Evolutionary conservation across 2,329 filamentous ascomycete genomes (phyloP).

Genomic region (Neocucurbitaria cava): DNA sequence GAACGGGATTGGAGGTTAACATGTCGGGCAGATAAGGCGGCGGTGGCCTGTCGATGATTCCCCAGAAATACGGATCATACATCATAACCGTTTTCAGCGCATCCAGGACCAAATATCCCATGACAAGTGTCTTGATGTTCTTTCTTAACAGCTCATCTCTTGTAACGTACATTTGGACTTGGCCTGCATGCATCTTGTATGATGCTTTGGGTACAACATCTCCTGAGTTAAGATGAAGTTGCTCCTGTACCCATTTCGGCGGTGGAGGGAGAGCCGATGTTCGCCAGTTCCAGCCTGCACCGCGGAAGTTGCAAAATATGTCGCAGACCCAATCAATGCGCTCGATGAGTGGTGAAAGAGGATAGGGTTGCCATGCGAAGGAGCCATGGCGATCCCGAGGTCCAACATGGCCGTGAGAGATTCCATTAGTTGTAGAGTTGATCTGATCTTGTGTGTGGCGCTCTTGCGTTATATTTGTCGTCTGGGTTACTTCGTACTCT

Average conservation of each 20-base stretch:
- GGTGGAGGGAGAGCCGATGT: slow-evolving; percentile 56
- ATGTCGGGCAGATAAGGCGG: slow-evolving; percentile 55
- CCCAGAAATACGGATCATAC: slow-evolving; percentile 79
- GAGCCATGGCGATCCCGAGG: slow-evolving; percentile 41
- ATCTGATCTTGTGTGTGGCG: background rate
- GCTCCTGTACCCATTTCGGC: slow-evolving; percentile 49
- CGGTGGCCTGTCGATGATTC: slow-evolving; percentile 53
- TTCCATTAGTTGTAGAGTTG: slow-evolving; percentile 3
- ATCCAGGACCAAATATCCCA: slow-evolving; percentile 74
- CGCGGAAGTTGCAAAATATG: slow-evolving; percentile 64
- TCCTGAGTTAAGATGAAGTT: slow-evolving; percentile 42
- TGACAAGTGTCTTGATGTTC: slow-evolving; percentile 52
- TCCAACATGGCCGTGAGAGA: slow-evolving; percentile 26
- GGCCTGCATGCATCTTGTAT: slow-evolving; percentile 35
- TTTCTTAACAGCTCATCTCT: slow-evolving; percentile 42
- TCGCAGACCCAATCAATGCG: slow-evolving; percentile 66
- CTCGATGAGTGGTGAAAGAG: slow-evolving; percentile 54
- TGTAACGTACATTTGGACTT: slow-evolving; percentile 47
- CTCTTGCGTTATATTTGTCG: background rate
- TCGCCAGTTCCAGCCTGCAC: slow-evolving; percentile 67
- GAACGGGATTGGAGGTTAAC: slow-evolving; percentile 49
- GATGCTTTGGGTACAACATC: slow-evolving; percentile 23
- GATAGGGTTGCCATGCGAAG: slow-evolving; percentile 63
- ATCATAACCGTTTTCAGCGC: slow-evolving; percentile 71
- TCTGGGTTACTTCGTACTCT: background rate